Evolutionary conservation across 2,329 filamentous ascomycete species (phyloP).

Genomic region (Sclerotinia spermophila): DNA sequence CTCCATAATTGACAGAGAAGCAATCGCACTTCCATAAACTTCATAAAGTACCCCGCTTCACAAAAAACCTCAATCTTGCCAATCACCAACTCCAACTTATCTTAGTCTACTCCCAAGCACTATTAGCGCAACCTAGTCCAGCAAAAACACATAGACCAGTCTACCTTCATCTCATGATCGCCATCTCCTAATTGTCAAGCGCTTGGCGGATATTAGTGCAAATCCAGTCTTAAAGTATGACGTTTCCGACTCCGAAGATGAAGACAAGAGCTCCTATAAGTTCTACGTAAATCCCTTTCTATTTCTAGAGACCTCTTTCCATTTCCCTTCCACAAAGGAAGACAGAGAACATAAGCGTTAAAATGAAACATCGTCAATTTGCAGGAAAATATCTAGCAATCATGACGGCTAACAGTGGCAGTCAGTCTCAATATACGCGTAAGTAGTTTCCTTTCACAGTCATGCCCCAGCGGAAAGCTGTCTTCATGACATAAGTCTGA

Average conservation of each 20-base stretch:
- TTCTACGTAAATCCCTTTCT: neutral
- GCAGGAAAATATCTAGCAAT: neutral
- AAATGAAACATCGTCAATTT: neutral
- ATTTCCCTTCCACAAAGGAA: neutral
- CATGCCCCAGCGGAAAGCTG: neutral
- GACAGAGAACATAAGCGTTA: neutral
- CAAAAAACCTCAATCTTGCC: neutral
- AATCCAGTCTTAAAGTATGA: neutral
- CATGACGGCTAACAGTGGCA: neutral
- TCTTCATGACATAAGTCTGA: fast-evolving
- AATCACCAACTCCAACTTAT: neutral
- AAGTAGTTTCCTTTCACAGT: neutral
- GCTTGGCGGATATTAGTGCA: neutral
- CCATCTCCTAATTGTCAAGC: neutral
- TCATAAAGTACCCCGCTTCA: neutral
- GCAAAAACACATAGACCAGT: neutral
- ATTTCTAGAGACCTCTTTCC: neutral
- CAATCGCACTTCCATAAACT: neutral
- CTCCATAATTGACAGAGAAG: too few species aligned
- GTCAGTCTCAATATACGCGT: neutral
- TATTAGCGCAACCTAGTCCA: neutral
- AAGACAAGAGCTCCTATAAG: neutral
- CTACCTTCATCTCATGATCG: neutral
- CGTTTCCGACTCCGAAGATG: too few species aligned
- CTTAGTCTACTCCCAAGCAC: neutral